phyloP scores from a whole-genome alignment of 2,329 filamentous ascomycete species.

The Fusarium incarnatum region DNA sequence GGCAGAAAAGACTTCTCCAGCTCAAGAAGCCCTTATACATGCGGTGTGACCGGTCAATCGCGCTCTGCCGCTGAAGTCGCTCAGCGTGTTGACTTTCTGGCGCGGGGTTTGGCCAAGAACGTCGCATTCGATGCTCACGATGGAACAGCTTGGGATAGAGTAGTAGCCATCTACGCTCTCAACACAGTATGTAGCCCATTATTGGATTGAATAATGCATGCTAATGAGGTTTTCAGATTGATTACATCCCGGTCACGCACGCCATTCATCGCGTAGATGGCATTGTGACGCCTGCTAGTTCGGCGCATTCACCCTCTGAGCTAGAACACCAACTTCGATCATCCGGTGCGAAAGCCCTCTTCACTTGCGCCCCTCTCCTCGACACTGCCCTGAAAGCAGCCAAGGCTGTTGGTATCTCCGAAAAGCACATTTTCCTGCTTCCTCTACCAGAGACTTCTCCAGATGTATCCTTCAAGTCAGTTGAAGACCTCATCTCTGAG shows the following conservation, averaged over 20 bases:
- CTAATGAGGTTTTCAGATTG: conserved; percentile 63
- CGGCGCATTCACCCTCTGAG: conserved; percentile 76
- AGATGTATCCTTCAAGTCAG: conserved; percentile 65
- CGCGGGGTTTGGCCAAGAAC: conserved; percentile 73
- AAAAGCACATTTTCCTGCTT: conserved; percentile 74
- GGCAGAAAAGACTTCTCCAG: conserved; percentile 66
- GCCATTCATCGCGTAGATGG: conserved; percentile 79
- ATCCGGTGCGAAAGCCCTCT: conserved; percentile 76
- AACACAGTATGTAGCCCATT: conserved; percentile 70
- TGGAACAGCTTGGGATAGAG: conserved; percentile 84
- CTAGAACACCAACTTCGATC: conserved; percentile 78
- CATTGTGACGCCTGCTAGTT: conserved; percentile 78
- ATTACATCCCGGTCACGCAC: conserved; percentile 80
- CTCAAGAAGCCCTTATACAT: conserved; percentile 79
- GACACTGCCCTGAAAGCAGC: conserved; percentile 73
- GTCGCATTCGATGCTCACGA: conserved; percentile 76
- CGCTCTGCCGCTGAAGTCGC: conserved; percentile 73
- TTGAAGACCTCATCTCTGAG: conserved; percentile 73
- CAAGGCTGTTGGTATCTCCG: conserved; percentile 69
- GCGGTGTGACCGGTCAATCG: conserved; percentile 76
- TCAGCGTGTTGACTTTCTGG: conserved; percentile 73
- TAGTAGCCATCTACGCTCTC: conserved; percentile 78
- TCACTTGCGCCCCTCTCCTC: conserved; percentile 76
- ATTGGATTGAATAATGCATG: accelerated
- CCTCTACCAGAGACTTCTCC: conserved; percentile 65